Percentiles rank a stretch among this genome's conserved stretches.
Conservation (phyloP, 805 yeast species). For the Barnettozyma siamensis region DNA sequence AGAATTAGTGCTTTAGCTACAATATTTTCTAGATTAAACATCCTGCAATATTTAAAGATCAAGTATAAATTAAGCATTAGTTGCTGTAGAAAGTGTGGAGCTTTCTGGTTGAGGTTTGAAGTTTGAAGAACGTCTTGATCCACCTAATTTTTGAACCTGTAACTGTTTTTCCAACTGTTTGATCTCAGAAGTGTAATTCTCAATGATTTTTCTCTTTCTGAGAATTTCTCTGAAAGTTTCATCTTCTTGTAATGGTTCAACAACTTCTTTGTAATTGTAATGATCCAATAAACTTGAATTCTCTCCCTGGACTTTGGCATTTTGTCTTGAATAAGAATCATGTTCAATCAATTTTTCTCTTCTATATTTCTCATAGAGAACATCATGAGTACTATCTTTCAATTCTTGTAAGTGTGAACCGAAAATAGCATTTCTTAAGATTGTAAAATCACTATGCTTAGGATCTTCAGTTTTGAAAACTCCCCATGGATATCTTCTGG, state of each 20-base stretch:
- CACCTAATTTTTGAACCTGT: slow-evolving; percentile 6
- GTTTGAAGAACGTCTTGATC: not conserved
- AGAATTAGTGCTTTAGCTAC: too few relatives aligned
- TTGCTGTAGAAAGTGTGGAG: too few relatives aligned
- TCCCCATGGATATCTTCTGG: slow-evolving; percentile 67
- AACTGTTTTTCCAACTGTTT: slow-evolving; percentile 15
- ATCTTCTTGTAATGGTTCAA: slow-evolving; percentile 2
- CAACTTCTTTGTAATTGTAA: not conserved
- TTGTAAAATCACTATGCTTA: slow-evolving; percentile 61
- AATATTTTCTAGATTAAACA: too few relatives aligned
- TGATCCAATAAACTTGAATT: slow-evolving; percentile 4
- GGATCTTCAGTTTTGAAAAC: slow-evolving; percentile 50
- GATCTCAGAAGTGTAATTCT: slow-evolving; percentile 16
- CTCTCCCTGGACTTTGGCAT: slow-evolving; percentile 1
- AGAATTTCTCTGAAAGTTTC: slow-evolving; percentile 16
- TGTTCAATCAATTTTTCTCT: slow-evolving; percentile 50
- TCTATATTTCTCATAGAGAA: slow-evolving; percentile 74
- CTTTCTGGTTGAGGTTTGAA: not conserved
- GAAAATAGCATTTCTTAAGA: slow-evolving; percentile 64
- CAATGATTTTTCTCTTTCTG: slow-evolving; percentile 16
- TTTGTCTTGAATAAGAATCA: slow-evolving; percentile 1
- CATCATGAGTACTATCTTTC: slow-evolving; percentile 72
- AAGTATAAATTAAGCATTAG: too few relatives aligned
- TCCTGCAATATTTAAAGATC: too few relatives aligned
- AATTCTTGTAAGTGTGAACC: slow-evolving; percentile 79